A percentile compares a stretch with the other conserved stretches of the same genome.
These are phyloP conservation scores for Taphrina deformans DNA, from an alignment of 1,139 yeast species.

Conservation along the genomic window DNA sequence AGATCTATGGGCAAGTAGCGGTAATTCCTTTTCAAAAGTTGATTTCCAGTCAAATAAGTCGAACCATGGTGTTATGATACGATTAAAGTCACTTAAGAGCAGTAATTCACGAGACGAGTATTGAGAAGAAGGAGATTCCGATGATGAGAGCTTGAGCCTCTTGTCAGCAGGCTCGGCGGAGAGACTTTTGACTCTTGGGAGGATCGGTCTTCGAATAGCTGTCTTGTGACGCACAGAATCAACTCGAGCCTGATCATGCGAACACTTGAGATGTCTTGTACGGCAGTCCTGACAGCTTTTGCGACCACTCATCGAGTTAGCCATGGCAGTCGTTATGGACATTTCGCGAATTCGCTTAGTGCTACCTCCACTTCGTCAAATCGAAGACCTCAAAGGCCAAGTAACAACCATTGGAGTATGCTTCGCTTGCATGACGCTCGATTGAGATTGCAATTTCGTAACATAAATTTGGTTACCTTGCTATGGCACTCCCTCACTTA, in stretches of 20 bases:
- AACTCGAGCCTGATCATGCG: neutral
- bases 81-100: slow-evolving; percentile 1
- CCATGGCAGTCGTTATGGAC: neutral
- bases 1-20: neutral
- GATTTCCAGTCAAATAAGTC: slow-evolving; percentile 6
- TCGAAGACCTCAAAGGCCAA: too few species aligned
- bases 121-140: neutral
- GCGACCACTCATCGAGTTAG: neutral
- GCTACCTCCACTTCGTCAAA: too few species aligned
- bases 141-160: neutral
- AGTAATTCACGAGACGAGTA: neutral
- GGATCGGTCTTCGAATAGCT: neutral
- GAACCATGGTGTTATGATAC: slow-evolving; percentile 4
- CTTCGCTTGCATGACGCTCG: too few species aligned
- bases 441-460: too few species aligned
- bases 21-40: neutral
- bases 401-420: too few species aligned
- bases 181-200: neutral
- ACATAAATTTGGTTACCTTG: too few species aligned
- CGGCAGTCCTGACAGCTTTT: slow-evolving; percentile 16
- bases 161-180: neutral
- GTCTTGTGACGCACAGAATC: neutral
- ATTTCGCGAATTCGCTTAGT: too few species aligned
- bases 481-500: too few species aligned
- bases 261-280: neutral